Base-by-base conservation (phyloP, 306 rosid genomes). In the Sindora glabra region DNA sequence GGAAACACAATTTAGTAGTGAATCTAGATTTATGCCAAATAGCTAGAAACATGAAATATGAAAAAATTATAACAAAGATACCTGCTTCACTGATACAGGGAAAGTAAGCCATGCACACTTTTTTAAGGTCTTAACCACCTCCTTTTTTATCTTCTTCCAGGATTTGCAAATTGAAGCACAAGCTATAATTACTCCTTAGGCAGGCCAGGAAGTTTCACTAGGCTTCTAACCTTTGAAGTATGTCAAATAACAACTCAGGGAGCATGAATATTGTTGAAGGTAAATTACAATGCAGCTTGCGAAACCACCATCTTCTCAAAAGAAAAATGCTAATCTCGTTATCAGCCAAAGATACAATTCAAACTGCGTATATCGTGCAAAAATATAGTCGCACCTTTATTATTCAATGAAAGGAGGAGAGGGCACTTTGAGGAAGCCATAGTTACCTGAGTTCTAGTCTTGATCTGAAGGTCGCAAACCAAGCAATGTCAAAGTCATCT, bases 61-160 rank as follows among this genome's bases (percentile, higher is more conserved):
- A 41, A 59, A 2, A 62, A 54, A 44, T n/a, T 39, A n/a, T 3
- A 10, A 22, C 52, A n/a, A 39, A 15, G 10, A 19, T 55, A 88
- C 98, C 96, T 85, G 98, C 74, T 88, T 91, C 44, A 91, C 74
- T 33, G 98, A 91, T 60, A 91, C 82, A 15, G 98, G 95, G 62
- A 88, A 91, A 25, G 96, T 88, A 52, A 91, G 70, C 61, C 56
- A 81, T 34, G 95, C 90, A 76, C 86, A 85, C 64, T 83, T 83
- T 66, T 91, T 95, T 0, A 85, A 92, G 72, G 98, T 91, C 65
- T 80, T 81, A 25, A 91, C 89, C 17, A 88, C 79, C 54, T 75
- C 85, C 56, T 85, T 78, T 1, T 96, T 83, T 54, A 88, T 73
- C 39, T 77, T 62, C 73, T 95, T 82, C 98, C 98, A 91, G 6